phyloP scores from a whole-genome alignment of 768 basidiomycete species.

The Xerocomellus amylosporus region DNA sequence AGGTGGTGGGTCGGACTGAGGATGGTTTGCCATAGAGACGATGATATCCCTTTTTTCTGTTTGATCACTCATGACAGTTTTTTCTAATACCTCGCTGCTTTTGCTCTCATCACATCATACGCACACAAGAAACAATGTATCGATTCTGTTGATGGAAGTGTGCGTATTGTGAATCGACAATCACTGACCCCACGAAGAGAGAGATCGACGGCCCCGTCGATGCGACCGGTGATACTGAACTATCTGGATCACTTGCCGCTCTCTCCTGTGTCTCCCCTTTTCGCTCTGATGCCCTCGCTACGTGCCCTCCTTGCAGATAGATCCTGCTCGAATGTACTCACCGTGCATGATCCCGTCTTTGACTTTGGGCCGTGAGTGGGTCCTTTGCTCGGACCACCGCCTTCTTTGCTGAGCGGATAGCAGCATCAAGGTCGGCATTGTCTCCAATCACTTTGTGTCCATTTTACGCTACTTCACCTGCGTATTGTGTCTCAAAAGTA shows the following conservation, averaged over 20 bases:
- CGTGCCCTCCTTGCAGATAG: conserved; percentile 43
- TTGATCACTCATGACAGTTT: not conserved
- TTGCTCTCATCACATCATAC: conserved; percentile 1
- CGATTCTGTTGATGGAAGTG: not conserved
- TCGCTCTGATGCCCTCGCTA: conserved; percentile 63
- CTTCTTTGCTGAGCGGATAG: conserved; percentile 89
- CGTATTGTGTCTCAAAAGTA: too few species aligned
- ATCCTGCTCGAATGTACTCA: conserved; percentile 58
- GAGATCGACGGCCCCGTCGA: not conserved
- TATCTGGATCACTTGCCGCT: conserved; percentile 32
- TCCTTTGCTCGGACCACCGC: too few species aligned
- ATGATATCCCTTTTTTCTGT: not conserved
- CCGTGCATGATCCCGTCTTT: conserved; percentile 32
- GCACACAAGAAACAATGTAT: not conserved
- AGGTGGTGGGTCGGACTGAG: conserved; percentile 15
- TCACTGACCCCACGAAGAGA: too few species aligned
- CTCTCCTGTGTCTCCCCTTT: conserved; percentile 55
- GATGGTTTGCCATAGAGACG: not conserved
- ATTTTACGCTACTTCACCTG: conserved; percentile 88
- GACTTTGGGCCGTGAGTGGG: conserved; percentile 29
- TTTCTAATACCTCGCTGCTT: not conserved
- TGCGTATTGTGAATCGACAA: not conserved
- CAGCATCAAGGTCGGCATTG: conserved; percentile 55
- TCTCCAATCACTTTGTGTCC: conserved; percentile 66
- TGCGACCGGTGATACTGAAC: not conserved